Base-by-base conservation (phyloP, 2,329 filamentous ascomycete genomes). In the Diaporthe sp. region DNA sequence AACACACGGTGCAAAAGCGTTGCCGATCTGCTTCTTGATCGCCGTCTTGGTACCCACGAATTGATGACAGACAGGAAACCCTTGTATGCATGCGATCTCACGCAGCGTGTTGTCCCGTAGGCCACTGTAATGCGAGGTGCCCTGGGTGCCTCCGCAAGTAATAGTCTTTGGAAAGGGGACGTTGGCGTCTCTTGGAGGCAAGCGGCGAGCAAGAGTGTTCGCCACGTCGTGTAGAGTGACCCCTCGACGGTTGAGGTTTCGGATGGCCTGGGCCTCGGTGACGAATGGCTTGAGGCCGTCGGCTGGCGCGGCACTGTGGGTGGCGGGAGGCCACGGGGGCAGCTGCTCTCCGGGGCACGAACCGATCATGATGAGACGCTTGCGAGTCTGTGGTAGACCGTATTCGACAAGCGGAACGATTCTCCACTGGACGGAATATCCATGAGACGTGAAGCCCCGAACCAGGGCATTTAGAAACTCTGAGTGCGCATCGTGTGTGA, bases 371-470 rank as follows among this genome's bases (percentile, higher is more conserved):
- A 92, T 85, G 1, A 92, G 80, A 0, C 90, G 84, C 71, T 84
- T 85, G 0, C 89, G 83, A 1, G 84, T 82, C 68, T 90, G 88
- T 0, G 89, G 86, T 0, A 86, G 83, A 1, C 87, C 88, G 85
- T 87, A 91, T 54, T 86, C 83, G 19, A 84, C 84, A 0, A 91
- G 83, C 9, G 85, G 82, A 1, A 94, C 81, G 0, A 93, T 81
- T n/a, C 87, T 89, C 45, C 93, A 97, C 2, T 91, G 86, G 0
- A 96, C 85, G 0, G 92, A 94, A 80, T 94, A 97, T 2, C 91
- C 90, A 35, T 87, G 82, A 3, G 88, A 83, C 0, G 93, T 91
- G 71, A 96, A 92, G 42, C 92, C 90, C 35, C 88, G 84, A 3
- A 97, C 84, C 0, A 96, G 82, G 0, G 86, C 83, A 52, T 88